Evolutionary conservation across 805 yeast genomes (phyloP).

Genomic region (Candida piceae): DNA sequence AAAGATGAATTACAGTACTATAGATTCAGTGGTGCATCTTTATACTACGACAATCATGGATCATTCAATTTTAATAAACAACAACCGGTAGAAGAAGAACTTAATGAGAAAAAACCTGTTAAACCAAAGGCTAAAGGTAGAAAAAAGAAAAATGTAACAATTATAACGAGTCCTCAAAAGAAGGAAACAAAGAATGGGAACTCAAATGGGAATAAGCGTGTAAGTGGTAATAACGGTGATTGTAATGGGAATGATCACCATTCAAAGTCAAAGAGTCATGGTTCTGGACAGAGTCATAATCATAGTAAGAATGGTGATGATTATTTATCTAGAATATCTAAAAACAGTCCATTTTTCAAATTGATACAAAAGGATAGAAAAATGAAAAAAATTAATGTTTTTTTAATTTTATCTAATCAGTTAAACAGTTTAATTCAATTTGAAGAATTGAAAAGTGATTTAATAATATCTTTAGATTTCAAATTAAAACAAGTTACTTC

Average conservation of each 20-base stretch:
- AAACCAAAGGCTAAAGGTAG: slow-evolving; percentile 3
- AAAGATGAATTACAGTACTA: slow-evolving; percentile 52
- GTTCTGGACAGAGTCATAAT: slow-evolving; percentile 2
- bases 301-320: slow-evolving; percentile 23
- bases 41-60: slow-evolving; percentile 34
- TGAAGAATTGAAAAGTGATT: slow-evolving; percentile 34
- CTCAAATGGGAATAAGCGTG: too few species aligned
- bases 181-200: too few species aligned
- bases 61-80: slow-evolving; percentile 25
- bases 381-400: slow-evolving; percentile 27
- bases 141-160: slow-evolving; percentile 3
- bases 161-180: too few species aligned
- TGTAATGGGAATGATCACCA: too few species aligned
- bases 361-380: slow-evolving; percentile 15
- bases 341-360: slow-evolving; percentile 23
- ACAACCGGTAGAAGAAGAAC: slow-evolving; percentile 7
- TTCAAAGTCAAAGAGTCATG: too few species aligned
- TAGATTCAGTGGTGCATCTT: slow-evolving; percentile 61
- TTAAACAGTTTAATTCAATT: slow-evolving; percentile 30
- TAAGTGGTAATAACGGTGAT: too few species aligned
- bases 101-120: slow-evolving; percentile 3
- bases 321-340: slow-evolving; percentile 27
- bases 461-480: slow-evolving; percentile 47
- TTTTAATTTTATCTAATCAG: slow-evolving; percentile 43
- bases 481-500: slow-evolving; percentile 14